Evolutionary conservation across 108 stramenopile genomes (phyloP), one percentile per base, ranked within the genome.

Genomic region (Hondaea fermentalgiana): DNA sequence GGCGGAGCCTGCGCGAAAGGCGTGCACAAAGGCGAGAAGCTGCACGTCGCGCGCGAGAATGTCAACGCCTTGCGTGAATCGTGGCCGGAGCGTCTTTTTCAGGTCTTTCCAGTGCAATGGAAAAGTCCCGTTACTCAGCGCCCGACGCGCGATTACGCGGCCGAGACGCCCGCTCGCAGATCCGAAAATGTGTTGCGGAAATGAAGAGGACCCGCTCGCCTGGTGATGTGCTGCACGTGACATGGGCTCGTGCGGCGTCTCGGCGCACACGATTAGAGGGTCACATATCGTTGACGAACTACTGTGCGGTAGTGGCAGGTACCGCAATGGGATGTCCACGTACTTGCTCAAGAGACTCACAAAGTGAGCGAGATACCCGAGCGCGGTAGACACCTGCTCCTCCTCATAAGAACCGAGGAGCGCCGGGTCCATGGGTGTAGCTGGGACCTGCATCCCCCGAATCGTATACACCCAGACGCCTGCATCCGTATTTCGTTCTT

Each of bases 201-300:
- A 35, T 6, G 45, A 53, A 17, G 76, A 83, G 12, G 45, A n/a
- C 45, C 16, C 12, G 51, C 76, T 53, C n/a, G 3, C 49, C 12
- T 53, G 51, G 6, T 47, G 45, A 12, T 47, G 49, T 12, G 12
- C 25, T 12, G 45, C 12, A 12, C 76, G 76, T 12, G 76, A 6
- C 76, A 83, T 53, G 25, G 76, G 76, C 76, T 83, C 76, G 51
- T 83, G 76, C 76, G 76, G 76, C 45, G 76, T 83, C 28, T 83
- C 76, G 45, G 76, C 76, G 4, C 76, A 83, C 10, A 83, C 76
- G n/a, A 83, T 53, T 3, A 83, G 23, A 19, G 76, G 76, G 51
- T 83, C 76, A 23, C 76, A 83, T 12, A 83, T 83, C 10, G 76
- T 83, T 4, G 76, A 83, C 17, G 76, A 83, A 45, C 76, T 83